Evolutionary conservation across 108 stramenopile genomes (phyloP).

Genomic region (Skeletonema marinoi): DNA sequence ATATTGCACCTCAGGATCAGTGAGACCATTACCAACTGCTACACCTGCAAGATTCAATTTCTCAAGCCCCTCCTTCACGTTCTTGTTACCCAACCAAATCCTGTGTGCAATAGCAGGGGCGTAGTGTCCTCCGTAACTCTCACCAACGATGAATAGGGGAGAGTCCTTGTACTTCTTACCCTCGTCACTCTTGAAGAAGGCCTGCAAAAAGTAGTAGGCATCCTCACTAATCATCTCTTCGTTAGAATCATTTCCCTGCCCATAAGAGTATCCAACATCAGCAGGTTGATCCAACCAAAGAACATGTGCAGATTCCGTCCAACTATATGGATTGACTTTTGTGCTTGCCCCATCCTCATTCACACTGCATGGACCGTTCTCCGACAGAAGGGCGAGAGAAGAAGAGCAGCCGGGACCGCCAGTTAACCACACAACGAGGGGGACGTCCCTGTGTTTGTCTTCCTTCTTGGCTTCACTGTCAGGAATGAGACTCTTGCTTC

Average conservation of each 20-base stretch:
- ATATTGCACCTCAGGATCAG: slow-evolving; percentile 93
- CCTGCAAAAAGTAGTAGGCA: slow-evolving; percentile 94
- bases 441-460: slow-evolving; percentile 52
- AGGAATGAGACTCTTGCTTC: slow-evolving; percentile 40
- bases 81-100: slow-evolving; percentile 70
- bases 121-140: slow-evolving; percentile 97
- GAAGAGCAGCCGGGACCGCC: slow-evolving; percentile 94
- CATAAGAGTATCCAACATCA: slow-evolving; percentile 96
- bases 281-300: slow-evolving; percentile 98
- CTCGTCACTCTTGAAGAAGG: slow-evolving; percentile 85
- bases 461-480: slow-evolving; percentile 21
- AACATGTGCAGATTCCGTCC: slow-evolving; percentile 95
- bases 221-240: slow-evolving; percentile 94
- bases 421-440: slow-evolving; percentile 93
- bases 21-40: slow-evolving; percentile 96
- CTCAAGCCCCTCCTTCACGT: slow-evolving; percentile 49
- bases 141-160: slow-evolving; percentile 85
- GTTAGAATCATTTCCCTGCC: slow-evolving; percentile 72
- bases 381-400: slow-evolving; percentile 87
- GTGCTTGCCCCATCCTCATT: slow-evolving; percentile 89
- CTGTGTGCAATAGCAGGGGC: slow-evolving; percentile 88
- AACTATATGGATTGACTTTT: slow-evolving; percentile 85
- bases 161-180: slow-evolving; percentile 76
- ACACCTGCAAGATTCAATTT: slow-evolving; percentile 84
- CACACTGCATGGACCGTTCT: slow-evolving; percentile 97